Evolutionary conservation across 208 protist genomes (phyloP).

Genomic region (Wallacemonas collosoma): DNA sequence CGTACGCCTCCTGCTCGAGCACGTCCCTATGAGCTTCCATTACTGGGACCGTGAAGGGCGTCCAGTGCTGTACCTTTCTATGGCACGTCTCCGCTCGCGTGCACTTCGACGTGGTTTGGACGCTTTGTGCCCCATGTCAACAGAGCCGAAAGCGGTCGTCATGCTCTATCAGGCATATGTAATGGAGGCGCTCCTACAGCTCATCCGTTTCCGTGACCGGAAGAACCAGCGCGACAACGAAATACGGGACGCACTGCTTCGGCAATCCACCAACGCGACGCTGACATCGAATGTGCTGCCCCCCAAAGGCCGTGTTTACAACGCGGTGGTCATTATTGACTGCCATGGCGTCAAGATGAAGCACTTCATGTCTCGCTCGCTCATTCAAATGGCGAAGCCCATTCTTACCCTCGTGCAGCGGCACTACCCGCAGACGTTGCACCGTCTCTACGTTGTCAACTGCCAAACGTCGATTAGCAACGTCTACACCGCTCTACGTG

Average conservation of each 20-base stretch:
- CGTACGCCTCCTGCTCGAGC: constrained; percentile 30
- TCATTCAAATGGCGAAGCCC: constrained; percentile 36
- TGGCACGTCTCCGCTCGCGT: constrained; percentile 36
- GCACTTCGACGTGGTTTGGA: constrained; percentile 42
- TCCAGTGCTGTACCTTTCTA: constrained; percentile 60
- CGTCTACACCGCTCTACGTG: constrained; percentile 32
- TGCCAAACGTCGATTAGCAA: constrained; percentile 36
- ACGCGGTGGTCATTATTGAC: constrained; percentile 48
- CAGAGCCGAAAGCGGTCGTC: constrained; percentile 41
- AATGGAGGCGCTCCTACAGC: constrained; percentile 51
- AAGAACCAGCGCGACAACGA: constrained; percentile 28
- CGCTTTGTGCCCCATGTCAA: constrained; percentile 46
- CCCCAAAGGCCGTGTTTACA: constrained; percentile 24
- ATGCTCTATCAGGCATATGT: constrained; percentile 59
- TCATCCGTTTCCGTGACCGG: constrained; percentile 48
- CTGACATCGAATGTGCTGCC: constrained; percentile 19
- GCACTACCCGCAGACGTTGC: constrained; percentile 63
- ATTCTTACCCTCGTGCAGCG: constrained; percentile 39
- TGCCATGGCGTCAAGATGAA: constrained; percentile 35
- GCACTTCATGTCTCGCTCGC: constrained; percentile 36
- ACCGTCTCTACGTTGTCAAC: constrained; percentile 62
- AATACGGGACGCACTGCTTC: constrained; percentile 22
- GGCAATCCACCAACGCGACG: background rate
- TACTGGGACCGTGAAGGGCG: constrained; percentile 71
- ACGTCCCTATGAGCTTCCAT: constrained; percentile 57